Evolutionary conservation across 345 rosid genomes (phyloP).

Genomic region (Eucalyptus leucophloia): DNA sequence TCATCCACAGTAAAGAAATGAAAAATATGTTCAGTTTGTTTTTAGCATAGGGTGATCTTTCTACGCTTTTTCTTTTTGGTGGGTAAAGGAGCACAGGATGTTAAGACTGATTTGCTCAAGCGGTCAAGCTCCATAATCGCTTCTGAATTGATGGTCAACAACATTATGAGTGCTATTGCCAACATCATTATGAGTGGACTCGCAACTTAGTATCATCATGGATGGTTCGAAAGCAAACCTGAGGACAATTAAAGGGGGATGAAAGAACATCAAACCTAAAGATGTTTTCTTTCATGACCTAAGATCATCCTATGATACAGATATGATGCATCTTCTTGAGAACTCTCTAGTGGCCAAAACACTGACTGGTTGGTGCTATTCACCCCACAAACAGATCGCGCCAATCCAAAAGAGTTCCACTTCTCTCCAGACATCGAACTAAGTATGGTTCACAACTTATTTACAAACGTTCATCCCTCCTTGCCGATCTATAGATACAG

Average conservation of each 20-base stretch:
- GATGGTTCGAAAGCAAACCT: not conserved
- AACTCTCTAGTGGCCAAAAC: not conserved
- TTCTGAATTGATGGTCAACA: not conserved
- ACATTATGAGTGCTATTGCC: not conserved
- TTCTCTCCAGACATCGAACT: not conserved
- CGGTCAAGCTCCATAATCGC: not conserved
- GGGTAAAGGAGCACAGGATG: not conserved
- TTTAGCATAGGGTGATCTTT: not conserved
- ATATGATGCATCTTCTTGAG: not conserved
- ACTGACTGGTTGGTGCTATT: not conserved
- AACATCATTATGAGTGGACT: not conserved
- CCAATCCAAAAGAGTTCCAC: not conserved
- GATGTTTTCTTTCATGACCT: not conserved
- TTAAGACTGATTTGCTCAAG: not conserved
- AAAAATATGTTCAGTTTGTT: not conserved
- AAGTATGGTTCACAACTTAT: not conserved
- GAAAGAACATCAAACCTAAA: not conserved
- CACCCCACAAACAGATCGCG: not conserved
- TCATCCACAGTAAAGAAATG: not conserved
- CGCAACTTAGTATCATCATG: not conserved
- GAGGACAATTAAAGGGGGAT: not conserved
- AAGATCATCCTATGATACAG: not conserved
- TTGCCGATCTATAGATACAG: not conserved
- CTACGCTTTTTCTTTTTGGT: not conserved
- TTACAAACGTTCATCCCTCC: not conserved